Conservation (phyloP, 345 rosid genomes). For the Sonneratia caseolaris region DNA sequence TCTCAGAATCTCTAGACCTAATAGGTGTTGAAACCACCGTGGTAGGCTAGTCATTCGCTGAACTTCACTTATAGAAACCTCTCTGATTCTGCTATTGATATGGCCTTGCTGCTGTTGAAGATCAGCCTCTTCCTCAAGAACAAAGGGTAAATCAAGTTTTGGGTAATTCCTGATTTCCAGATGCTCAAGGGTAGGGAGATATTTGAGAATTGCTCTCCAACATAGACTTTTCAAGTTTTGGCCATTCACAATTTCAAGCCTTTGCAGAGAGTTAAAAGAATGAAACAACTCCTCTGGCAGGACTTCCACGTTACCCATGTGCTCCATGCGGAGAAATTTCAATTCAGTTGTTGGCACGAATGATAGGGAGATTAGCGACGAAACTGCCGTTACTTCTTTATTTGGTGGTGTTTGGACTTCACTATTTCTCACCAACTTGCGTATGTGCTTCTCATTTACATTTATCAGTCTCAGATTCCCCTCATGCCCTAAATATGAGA, state of each 20-base stretch:
- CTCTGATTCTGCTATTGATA: no score
- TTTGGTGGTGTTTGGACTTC: not conserved
- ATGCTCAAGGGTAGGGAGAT: not conserved
- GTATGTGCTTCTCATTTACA: no score
- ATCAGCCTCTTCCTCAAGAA: not conserved
- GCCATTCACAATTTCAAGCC: not conserved
- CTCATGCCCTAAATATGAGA: not conserved
- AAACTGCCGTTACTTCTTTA: no score
- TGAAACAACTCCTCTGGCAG: not conserved
- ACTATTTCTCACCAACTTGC: no score
- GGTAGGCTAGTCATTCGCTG: not conserved
- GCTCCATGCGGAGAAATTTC: no score
- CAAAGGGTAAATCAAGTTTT: not conserved
- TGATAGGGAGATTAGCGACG: no score
- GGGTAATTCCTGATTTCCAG: not conserved
- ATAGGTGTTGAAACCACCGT: not conserved
- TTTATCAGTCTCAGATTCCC: no score
- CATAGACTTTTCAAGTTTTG: not conserved
- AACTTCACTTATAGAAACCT: not conserved
- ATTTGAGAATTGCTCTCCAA: not conserved
- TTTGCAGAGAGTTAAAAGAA: constrained; percentile 1
- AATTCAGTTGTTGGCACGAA: no score
- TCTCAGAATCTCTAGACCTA: not conserved
- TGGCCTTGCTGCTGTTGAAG: no score
- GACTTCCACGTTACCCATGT: no score